Percentiles rank a stretch among this genome's conserved stretches.
Conservation (phyloP, 306 rosid genomes). For the Acmispon strigosus region DNA sequence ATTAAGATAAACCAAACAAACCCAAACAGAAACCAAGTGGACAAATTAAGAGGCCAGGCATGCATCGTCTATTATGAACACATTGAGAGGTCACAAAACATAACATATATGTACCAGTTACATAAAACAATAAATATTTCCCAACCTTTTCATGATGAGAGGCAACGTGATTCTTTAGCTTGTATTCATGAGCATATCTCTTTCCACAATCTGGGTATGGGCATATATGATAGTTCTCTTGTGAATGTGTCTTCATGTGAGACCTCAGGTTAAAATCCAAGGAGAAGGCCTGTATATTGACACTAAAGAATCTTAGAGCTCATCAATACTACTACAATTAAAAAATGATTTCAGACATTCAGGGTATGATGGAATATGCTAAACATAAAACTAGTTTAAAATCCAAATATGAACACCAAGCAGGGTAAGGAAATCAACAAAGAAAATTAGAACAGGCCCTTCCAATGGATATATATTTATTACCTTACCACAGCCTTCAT, state of each 20-base stretch:
- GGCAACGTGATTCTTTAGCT: conserved; percentile 86
- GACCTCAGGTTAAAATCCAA: conserved; percentile 88
- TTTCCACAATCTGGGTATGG: conserved; percentile 27
- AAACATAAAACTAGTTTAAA: background rate
- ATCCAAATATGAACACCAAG: background rate
- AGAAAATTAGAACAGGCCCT: background rate
- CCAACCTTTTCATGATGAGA: conserved; percentile 95
- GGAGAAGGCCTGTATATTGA: conserved; percentile 75
- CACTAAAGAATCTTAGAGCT: background rate
- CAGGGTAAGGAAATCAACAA: background rate
- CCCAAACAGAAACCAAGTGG: background rate
- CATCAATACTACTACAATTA: background rate
- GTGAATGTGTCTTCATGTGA: conserved; percentile 98
- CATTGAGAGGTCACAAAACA: background rate
- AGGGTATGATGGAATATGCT: background rate
- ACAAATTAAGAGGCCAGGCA: background rate
- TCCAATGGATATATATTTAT: conserved; percentile 29
- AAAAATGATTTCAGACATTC: background rate
- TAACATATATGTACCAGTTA: background rate
- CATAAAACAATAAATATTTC: background rate
- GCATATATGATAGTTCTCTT: conserved; percentile 93
- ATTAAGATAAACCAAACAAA: too few relatives aligned
- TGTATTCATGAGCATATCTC: conserved; percentile 97
- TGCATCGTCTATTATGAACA: conserved; percentile 11
- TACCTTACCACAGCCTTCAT: conserved; percentile 99